These are phyloP conservation scores for Metschnikowia chrysomelidarum DNA, from an alignment of 805 yeast genomes.

Conservation along the genomic window DNA sequence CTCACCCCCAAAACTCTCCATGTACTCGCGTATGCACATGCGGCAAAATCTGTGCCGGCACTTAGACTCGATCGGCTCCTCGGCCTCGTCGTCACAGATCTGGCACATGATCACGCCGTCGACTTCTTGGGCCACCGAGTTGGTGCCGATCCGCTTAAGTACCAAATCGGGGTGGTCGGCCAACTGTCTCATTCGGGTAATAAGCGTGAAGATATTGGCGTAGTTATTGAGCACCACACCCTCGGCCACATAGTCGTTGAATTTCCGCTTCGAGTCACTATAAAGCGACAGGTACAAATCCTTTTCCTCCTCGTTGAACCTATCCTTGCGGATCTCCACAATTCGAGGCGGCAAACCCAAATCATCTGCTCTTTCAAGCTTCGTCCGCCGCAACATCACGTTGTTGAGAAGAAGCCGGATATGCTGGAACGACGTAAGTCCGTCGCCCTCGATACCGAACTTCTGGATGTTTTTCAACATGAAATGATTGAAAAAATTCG, in stretches of 20 bases:
- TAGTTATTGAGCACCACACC: slow-evolving; percentile 96
- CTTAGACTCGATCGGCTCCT: slow-evolving; percentile 91
- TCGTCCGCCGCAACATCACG: slow-evolving; percentile 91
- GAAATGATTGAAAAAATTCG: slow-evolving; percentile 93
- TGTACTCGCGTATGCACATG: slow-evolving; percentile 85
- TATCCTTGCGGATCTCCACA: slow-evolving; percentile 83
- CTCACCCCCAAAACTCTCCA: slow-evolving; percentile 72
- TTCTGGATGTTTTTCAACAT: slow-evolving; percentile 92
- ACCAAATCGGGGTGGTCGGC: slow-evolving; percentile 99
- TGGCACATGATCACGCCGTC: slow-evolving; percentile 75
- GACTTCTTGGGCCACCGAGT: slow-evolving; percentile 35
- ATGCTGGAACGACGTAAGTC: slow-evolving; percentile 71
- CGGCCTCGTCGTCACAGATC: slow-evolving; percentile 96
- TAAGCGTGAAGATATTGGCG: slow-evolving; percentile 93
- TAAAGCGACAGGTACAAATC: slow-evolving; percentile 87
- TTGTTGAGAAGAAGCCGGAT: slow-evolving; percentile 72
- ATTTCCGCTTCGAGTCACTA: slow-evolving; percentile 81
- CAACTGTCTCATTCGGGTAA: slow-evolving; percentile 95
- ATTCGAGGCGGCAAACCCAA: slow-evolving; percentile 95
- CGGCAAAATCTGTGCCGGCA: slow-evolving; percentile 95
- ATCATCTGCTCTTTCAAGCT: slow-evolving; percentile 95
- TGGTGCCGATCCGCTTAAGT: slow-evolving; percentile 59
- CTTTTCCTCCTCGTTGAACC: slow-evolving; percentile 91
- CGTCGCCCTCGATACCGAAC: slow-evolving; percentile 78
- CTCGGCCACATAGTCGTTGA: slow-evolving; percentile 89